Conservation (phyloP, 164 flowering plant species). For the Berberis vulgaris region DNA sequence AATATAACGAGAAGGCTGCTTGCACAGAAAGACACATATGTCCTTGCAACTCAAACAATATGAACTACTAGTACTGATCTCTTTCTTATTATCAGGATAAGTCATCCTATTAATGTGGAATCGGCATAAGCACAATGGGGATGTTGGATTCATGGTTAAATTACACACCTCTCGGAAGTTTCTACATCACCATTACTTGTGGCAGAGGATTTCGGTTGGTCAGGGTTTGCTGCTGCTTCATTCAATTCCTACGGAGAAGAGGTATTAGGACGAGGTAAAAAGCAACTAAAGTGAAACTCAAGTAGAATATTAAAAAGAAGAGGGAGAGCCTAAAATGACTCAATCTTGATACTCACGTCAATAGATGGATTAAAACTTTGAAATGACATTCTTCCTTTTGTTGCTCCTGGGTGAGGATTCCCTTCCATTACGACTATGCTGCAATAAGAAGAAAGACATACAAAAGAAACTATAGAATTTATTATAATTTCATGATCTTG, state of each 20-base stretch:
- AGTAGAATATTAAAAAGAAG: conserved; percentile 4
- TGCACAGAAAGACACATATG: too few species aligned
- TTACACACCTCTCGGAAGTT: conserved; percentile 32
- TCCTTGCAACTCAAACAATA: too few species aligned
- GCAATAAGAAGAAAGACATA: conserved; percentile 14
- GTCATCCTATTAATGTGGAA: too few species aligned
- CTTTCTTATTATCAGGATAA: too few species aligned
- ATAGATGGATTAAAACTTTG: conserved; percentile 75
- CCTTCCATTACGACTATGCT: conserved; percentile 87
- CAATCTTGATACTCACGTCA: conserved; percentile 67
- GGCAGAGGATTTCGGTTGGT: conserved; percentile 25
- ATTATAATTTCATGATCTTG: too few species aligned
- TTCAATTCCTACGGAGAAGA: conserved; percentile 64
- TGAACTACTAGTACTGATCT: too few species aligned
- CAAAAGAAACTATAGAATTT: too few species aligned
- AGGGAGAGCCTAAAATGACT: conserved; percentile 9
- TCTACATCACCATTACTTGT: conserved; percentile 28
- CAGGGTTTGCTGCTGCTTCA: conserved; percentile 34
- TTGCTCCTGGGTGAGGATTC: conserved; percentile 73
- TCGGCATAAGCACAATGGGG: too few species aligned
- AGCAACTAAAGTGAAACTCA: conserved; percentile 11
- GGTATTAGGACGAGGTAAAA: conserved; percentile 17
- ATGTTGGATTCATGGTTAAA: background rate
- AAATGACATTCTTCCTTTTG: conserved; percentile 87
- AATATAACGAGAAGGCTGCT: too few species aligned